These are phyloP conservation scores for Talaromyces thailandensis DNA, from an alignment of 495 filamentous ascomycete species.

Conservation along the genomic window DNA sequence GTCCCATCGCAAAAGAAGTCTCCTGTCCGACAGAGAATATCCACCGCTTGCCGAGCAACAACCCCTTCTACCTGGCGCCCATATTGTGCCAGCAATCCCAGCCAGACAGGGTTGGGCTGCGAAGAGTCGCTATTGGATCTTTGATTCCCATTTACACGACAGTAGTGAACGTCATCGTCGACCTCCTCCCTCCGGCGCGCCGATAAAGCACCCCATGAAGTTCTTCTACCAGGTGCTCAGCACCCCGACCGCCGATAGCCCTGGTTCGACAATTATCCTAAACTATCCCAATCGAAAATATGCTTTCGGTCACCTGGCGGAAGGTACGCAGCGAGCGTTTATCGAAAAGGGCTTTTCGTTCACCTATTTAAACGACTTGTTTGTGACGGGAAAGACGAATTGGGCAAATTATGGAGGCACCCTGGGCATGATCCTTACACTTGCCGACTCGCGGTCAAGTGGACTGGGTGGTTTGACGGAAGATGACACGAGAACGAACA, in stretches of 20 bases:
- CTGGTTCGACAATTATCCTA: conserved; percentile 65
- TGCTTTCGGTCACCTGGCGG: conserved; percentile 73
- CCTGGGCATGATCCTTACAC: conserved; percentile 70
- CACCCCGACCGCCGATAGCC: conserved; percentile 85
- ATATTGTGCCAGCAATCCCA: background rate
- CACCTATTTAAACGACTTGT: conserved; percentile 58
- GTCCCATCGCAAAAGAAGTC: background rate
- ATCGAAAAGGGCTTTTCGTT: conserved; percentile 54
- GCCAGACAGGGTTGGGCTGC: background rate
- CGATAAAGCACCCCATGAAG: conserved; percentile 46
- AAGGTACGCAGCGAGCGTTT: conserved; percentile 76
- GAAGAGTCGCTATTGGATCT: background rate
- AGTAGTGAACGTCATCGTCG: background rate
- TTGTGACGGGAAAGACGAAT: conserved; percentile 67
- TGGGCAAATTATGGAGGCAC: conserved; percentile 75
- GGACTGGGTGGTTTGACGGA: conserved; percentile 16
- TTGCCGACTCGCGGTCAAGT: conserved; percentile 53
- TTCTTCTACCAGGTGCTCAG: conserved; percentile 62
- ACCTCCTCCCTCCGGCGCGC: background rate
- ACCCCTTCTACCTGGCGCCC: background rate
- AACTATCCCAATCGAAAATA: conserved; percentile 76
- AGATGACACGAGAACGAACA: background rate
- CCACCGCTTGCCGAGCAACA: background rate
- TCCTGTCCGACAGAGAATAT: background rate
- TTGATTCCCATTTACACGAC: background rate